Evolutionary conservation across 495 filamentous ascomycete species (phyloP), one percentile per base, ranked within the genome.

Genomic region (Rhypophila decipiens): DNA sequence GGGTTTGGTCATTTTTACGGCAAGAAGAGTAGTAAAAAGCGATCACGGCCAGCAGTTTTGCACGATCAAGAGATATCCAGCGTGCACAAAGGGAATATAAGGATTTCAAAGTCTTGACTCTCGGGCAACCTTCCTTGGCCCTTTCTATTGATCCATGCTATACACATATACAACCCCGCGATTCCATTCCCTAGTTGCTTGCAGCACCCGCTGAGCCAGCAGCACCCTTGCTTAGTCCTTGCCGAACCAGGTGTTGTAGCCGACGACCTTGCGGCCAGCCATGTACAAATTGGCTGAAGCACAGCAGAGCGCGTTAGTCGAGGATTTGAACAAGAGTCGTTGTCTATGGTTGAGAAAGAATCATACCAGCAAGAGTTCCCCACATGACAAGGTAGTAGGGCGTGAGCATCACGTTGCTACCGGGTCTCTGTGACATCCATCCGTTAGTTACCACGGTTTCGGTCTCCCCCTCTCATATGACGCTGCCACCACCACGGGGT

Each of bases 191-290:
- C 8, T 29, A 20, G 13, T 23, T 15, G 24, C 9, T 19, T 3
- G 1, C 34, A 7, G 17, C 23, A 5, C 43, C 13, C 15, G 7
- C 42, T 19, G 17, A 44, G 27, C 17, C 39, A 45, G 13, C 33
- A n/a, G 11, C 27, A 21, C 10, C 37, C 19, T 11, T 45, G 11
- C 33, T 66, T 81, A 88, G 49, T 75, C 69, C 70, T 84, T 80
- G 61, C 77, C 73, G 64, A 85, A 90, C 80, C 84, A 93, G 44
- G 87, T 93, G 83, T 90, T 96, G 73, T 96, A 80, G 62, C 90
- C 89, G 69, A 71, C 37, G 37, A 78, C 58, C 64, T 73, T 66
- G 44, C 79, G 75, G 45, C 69, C 59, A 69, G 77, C 74, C 68
- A 69, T 74, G 61, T 79, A 83, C 64, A 80, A 65, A 69, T 60